Base-by-base conservation (phyloP, 2,329 filamentous ascomycete species). In the Aureobasidium vineae region DNA sequence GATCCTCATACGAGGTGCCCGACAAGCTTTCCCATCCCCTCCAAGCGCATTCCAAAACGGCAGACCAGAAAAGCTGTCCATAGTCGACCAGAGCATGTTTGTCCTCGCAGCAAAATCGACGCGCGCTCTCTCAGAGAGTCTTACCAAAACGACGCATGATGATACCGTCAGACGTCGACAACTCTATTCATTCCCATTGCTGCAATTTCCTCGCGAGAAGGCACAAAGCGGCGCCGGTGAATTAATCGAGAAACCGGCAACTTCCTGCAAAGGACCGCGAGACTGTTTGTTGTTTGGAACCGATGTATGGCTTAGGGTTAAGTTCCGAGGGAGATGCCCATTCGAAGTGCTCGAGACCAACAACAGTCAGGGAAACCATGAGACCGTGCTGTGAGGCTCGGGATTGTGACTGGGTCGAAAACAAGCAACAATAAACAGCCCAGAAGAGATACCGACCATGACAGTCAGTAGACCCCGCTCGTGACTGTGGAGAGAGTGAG, bases 261-360 rank as follows among this genome's bases (percentile, higher is more conserved):
- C 88, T 85, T 80, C 59, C 59, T 63, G 61, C 66, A 57, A 67
- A 59, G 65, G 68, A 86, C 69, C 73, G 70, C 69, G 70, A 75
- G 65, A 73, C 87, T 63, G 73, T 70, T 47, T 63, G 73, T 70
- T 47, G 43, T 1, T 11, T 8, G n/a, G 72, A 77, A 86, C 88
- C 91, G 90, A 90, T 87, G 82, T 78, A 74, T 79, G 81, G 82
- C 85, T 90, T 97, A 97, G 93, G 93, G 93, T 96, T 97, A 96
- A 93, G 90, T 93, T 93, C 90, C 91, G 88, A 89, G 79, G 81
- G 79, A 81, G 82, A 82, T 86, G 88, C 85, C 84, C 85, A 79
- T 79, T 80, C 72, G 74, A 75, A 77, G 75, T 73, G 73, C 77
- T 77, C 21, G 64, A 50, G 52, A 41, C 26, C 43, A 60, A 47